Conservation (phyloP, 2,329 filamentous ascomycete species). For the Cytospora piceae region DNA sequence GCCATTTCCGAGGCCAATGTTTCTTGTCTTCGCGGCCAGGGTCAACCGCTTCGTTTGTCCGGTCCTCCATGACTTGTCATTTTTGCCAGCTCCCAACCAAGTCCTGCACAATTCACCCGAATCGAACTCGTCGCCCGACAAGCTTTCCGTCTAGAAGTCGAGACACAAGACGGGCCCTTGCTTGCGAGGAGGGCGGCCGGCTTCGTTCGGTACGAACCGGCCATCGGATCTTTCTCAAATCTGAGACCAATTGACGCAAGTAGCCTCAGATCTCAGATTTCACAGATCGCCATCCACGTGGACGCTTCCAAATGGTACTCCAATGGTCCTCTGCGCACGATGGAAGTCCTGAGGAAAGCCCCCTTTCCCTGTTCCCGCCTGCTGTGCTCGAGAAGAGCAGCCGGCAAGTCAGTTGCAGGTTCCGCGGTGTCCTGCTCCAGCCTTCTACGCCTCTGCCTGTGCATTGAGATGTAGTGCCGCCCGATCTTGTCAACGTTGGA, state of each 20-base stretch:
- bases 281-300: not conserved
- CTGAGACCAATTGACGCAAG: conserved; percentile 26
- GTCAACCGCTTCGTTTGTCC: not conserved
- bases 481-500: conserved; percentile 7
- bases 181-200: not conserved
- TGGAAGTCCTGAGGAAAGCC: not conserved
- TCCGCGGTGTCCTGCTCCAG: not conserved
- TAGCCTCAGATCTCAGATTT: conserved; percentile 23
- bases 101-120: conserved; percentile 7
- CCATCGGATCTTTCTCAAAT: conserved; percentile 20
- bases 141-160: conserved; percentile 4
- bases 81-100: not conserved
- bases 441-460: not conserved
- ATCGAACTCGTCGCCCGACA: conserved; percentile 12
- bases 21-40: not conserved
- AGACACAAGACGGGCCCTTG: conserved; percentile 24
- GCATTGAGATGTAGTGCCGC: conserved; percentile 8
- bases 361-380: not conserved
- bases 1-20: not conserved
- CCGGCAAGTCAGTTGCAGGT: not conserved
- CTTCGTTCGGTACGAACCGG: conserved; percentile 18
- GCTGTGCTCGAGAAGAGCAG: not conserved
- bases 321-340: not conserved
- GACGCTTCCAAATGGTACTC: conserved; percentile 14
- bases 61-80: not conserved